These are phyloP conservation scores for Globisporangium sylvaticum DNA, from an alignment of 352 stramenopile genomes.

Conservation along the genomic window DNA sequence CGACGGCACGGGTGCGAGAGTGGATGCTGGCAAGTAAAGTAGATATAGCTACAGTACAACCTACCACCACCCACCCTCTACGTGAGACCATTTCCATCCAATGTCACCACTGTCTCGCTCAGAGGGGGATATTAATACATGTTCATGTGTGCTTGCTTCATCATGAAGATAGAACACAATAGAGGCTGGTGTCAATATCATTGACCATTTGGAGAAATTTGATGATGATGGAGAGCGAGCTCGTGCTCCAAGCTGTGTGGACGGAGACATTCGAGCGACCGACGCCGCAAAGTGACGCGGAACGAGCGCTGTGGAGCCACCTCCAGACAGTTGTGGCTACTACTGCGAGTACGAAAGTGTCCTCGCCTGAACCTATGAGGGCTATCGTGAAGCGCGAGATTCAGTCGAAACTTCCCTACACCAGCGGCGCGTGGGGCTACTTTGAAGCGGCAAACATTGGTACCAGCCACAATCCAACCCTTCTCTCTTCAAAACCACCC, in stretches of 20 bases:
- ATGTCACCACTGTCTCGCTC: not conserved
- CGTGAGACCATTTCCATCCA: not conserved
- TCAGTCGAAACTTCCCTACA: constrained; percentile 35
- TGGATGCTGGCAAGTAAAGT: constrained; percentile 10
- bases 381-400: constrained; percentile 23
- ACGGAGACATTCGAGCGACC: not conserved
- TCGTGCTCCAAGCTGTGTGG: not conserved
- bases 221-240: not conserved
- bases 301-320: constrained; percentile 6
- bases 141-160: not conserved
- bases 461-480: constrained; percentile 12
- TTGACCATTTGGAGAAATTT: not conserved
- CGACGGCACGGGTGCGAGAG: constrained; percentile 25
- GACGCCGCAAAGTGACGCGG: not conserved
- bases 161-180: not conserved
- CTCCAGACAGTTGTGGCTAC: not conserved
- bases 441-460: constrained; percentile 56
- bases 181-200: not conserved
- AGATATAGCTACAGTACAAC: not conserved
- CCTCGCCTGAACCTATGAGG: not conserved
- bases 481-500: not conserved
- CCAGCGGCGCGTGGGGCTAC: constrained; percentile 40
- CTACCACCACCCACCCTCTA: not conserved
- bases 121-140: not conserved
- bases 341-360: not conserved